Conservation (phyloP, 2,329 filamentous ascomycete species). For the Talaromyces sp. region DNA sequence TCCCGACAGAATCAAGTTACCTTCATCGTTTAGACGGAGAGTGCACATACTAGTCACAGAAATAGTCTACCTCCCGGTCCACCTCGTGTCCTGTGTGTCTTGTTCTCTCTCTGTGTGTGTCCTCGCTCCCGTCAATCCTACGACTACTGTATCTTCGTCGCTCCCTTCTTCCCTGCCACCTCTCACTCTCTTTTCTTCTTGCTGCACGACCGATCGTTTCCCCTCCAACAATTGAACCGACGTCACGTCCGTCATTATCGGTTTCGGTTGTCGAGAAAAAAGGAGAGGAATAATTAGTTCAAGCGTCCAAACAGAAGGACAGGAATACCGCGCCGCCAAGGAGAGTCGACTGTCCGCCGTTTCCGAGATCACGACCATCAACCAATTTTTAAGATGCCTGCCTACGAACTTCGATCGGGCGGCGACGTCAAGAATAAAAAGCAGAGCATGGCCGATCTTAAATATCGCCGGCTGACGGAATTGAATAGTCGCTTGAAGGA, state of each 20-base stretch:
- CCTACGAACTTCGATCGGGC: constrained; percentile 62
- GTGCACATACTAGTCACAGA: not conserved
- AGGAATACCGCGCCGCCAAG: not conserved
- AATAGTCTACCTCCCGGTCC: constrained; percentile 4
- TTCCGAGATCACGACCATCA: not conserved
- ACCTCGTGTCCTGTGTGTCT: not conserved
- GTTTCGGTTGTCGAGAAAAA: not conserved
- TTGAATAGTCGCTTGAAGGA: constrained; percentile 94
- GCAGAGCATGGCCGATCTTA: constrained; percentile 98
- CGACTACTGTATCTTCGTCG: constrained; percentile 6
- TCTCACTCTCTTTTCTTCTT: constrained; percentile 7
- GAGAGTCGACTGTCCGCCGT: not conserved
- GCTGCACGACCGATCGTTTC: not conserved
- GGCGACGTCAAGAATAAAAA: constrained; percentile 80
- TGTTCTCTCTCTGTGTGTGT: not conserved
- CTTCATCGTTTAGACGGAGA: not conserved
- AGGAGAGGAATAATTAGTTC: not conserved
- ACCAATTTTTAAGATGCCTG: constrained; percentile 48
- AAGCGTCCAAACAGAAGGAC: not conserved
- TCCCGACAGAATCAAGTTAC: not conserved
- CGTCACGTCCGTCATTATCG: not conserved
- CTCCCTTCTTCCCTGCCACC: constrained; percentile 10
- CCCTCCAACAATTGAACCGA: not conserved
- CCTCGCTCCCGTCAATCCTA: not conserved
- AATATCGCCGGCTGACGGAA: constrained; percentile 91